A percentile compares a stretch with the other conserved stretches of the same genome.
Conservation (phyloP, 2,329 filamentous ascomycete genomes). For the Calonectria montana region DNA sequence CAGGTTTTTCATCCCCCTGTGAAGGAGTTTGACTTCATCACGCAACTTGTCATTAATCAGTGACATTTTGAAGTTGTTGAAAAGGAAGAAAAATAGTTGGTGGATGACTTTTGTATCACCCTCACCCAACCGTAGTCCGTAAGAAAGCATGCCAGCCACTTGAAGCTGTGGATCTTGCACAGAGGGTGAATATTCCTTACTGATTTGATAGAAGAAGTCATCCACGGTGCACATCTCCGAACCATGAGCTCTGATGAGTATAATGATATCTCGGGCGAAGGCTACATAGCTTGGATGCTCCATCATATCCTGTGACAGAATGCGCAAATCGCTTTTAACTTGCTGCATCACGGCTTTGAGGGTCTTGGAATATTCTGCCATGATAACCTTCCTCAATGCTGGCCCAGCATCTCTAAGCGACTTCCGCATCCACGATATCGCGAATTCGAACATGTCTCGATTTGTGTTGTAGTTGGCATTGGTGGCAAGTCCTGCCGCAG, state of each 20-base stretch:
- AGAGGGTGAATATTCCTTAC: constrained; percentile 66
- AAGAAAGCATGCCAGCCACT: constrained; percentile 65
- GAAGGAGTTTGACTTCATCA: constrained; percentile 59
- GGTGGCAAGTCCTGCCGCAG: constrained; percentile 49
- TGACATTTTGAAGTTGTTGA: constrained; percentile 67
- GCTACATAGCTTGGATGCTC: constrained; percentile 61
- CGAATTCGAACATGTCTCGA: constrained; percentile 60
- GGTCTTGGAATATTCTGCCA: constrained; percentile 55
- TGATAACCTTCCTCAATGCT: constrained; percentile 49
- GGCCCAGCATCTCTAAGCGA: constrained; percentile 54
- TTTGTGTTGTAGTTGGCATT: constrained; percentile 62
- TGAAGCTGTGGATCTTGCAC: constrained; percentile 67
- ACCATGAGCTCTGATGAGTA: constrained; percentile 65
- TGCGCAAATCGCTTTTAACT: constrained; percentile 62
- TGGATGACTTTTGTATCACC: constrained; percentile 59
- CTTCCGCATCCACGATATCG: constrained; percentile 62
- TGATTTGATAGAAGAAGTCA: constrained; percentile 67
- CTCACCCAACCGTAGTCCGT: constrained; percentile 65
- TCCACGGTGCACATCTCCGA: constrained; percentile 66
- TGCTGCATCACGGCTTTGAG: constrained; percentile 64
- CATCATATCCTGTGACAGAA: constrained; percentile 47
- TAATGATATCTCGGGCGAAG: constrained; percentile 65
- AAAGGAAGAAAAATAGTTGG: constrained; percentile 67
- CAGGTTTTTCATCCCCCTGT: constrained; percentile 59
- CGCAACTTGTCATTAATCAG: constrained; percentile 61